A percentile compares a stretch with the other conserved stretches of the same genome.
phyloP scores from a whole-genome alignment of 108 stramenopile genomes.

The Cyclostephanos invisitatus region DNA sequence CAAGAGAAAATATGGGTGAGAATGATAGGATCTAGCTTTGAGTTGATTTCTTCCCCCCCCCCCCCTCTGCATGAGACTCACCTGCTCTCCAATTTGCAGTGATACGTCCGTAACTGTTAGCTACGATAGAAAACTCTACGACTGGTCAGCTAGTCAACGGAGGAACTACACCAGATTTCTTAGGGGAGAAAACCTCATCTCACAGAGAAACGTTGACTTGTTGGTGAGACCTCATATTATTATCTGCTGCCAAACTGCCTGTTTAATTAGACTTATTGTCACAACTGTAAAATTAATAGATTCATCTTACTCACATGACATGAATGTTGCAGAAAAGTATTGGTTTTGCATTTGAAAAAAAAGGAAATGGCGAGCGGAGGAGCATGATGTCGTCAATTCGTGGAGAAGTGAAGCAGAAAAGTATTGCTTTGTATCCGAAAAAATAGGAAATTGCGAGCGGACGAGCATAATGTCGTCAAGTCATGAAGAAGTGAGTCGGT shows the following conservation, averaged over 20 bases:
- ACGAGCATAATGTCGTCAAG: background rate
- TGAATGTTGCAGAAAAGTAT: background rate
- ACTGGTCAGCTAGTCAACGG: background rate
- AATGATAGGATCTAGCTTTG: background rate
- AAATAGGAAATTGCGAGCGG: background rate
- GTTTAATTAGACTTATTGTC: background rate
- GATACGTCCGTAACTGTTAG: background rate
- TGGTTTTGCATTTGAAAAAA: background rate
- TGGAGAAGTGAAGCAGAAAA: background rate
- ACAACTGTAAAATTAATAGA: background rate
- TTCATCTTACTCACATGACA: background rate
- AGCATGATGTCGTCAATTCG: background rate
- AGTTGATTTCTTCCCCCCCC: background rate
- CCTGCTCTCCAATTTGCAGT: background rate
- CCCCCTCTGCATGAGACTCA: background rate
- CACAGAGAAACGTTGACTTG: background rate
- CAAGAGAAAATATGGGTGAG: constrained; percentile 10
- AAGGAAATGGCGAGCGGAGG: background rate
- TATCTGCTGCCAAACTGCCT: background rate
- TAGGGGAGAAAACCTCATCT: background rate
- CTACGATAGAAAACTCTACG: background rate
- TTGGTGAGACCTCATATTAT: background rate
- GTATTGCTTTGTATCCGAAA: background rate
- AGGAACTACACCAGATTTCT: background rate
- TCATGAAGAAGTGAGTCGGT: background rate